These are phyloP conservation scores for Cytospora mali DNA, from an alignment of 2,329 filamentous ascomycete genomes.

Conservation along the genomic window DNA sequence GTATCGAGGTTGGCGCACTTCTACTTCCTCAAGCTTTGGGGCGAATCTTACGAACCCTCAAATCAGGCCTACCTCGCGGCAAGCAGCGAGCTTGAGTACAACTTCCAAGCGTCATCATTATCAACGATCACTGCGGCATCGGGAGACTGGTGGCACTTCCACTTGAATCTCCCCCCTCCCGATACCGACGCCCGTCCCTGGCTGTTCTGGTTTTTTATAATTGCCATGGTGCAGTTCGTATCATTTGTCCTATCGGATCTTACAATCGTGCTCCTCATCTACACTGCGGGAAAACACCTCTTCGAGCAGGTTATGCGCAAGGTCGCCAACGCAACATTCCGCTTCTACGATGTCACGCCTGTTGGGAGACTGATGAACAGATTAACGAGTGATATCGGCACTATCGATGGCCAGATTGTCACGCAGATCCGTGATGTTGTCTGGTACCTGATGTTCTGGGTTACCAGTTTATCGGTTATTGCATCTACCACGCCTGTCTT, in stretches of 20 bases:
- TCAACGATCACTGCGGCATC: slow-evolving; percentile 18
- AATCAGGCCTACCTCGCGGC: slow-evolving; percentile 17
- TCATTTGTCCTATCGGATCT: slow-evolving; percentile 64
- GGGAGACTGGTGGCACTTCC: slow-evolving; percentile 33
- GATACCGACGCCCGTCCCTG: slow-evolving; percentile 70
- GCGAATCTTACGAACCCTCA: slow-evolving; percentile 66
- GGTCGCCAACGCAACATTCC: slow-evolving; percentile 80
- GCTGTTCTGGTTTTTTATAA: slow-evolving; percentile 69
- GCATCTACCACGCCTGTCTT: slow-evolving; percentile 77
- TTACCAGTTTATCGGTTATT: slow-evolving; percentile 75
- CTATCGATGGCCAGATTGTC: slow-evolving; percentile 84
- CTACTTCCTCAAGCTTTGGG: slow-evolving; percentile 88
- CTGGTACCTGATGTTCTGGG: slow-evolving; percentile 71
- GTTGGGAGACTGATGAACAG: slow-evolving; percentile 91
- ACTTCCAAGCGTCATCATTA: background rate
- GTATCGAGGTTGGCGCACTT: slow-evolving; percentile 66
- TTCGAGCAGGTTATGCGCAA: slow-evolving; percentile 73
- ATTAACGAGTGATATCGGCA: slow-evolving; percentile 86
- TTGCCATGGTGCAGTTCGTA: slow-evolving; percentile 64
- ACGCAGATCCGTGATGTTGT: slow-evolving; percentile 71
- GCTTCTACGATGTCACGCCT: slow-evolving; percentile 89
- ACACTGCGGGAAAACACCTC: slow-evolving; percentile 73
- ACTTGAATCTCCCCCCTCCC: slow-evolving; percentile 64
- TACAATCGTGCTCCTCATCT: slow-evolving; percentile 75
- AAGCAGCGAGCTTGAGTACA: slow-evolving; percentile 15